Evolutionary conservation across 2,329 filamentous ascomycete genomes (phyloP).

Genomic region (Fusarium equiseti): DNA sequence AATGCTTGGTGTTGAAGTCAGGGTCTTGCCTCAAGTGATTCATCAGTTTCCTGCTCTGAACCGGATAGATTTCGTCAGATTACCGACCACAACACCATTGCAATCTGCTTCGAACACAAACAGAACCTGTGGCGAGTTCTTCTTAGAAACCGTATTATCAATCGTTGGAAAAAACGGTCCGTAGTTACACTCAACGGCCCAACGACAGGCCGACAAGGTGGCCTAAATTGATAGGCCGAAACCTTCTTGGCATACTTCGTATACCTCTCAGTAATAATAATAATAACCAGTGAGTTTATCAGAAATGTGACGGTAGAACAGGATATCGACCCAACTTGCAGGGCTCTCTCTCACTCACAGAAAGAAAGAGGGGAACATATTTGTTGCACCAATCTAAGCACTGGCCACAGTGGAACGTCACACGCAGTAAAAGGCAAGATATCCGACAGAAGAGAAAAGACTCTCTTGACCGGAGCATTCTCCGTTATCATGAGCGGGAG

Average conservation of each 20-base stretch:
- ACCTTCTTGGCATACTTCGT: background rate
- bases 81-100: rapidly evolving
- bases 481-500: background rate
- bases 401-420: slow-evolving; percentile 4
- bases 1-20: background rate
- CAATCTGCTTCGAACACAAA: rapidly evolving
- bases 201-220: background rate
- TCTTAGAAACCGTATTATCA: background rate
- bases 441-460: background rate
- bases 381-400: background rate
- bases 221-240: background rate
- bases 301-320: background rate
- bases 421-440: background rate
- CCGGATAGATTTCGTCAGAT: background rate
- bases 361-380: background rate
- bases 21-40: background rate
- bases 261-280: background rate
- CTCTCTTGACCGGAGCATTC: background rate
- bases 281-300: background rate
- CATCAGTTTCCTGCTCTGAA: background rate
- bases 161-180: background rate
- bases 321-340: background rate
- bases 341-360: too few relatives aligned
- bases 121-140: background rate
- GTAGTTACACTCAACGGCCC: background rate